Evolutionary conservation across 1,139 yeast genomes (phyloP), one percentile per base, ranked within the genome.

Genomic region (Geotrichum phurueaensis): DNA sequence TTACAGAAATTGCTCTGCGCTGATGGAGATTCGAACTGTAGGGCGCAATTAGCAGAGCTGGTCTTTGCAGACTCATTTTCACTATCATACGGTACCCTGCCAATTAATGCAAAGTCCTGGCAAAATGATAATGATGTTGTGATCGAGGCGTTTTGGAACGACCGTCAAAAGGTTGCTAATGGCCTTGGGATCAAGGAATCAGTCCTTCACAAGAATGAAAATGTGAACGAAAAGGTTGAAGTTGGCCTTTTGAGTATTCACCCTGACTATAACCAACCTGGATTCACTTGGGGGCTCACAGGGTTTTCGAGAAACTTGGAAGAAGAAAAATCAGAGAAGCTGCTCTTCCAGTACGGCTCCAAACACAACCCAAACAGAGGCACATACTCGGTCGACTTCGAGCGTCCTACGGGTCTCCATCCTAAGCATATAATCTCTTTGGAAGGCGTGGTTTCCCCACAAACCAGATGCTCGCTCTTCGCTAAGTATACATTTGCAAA

Each of bases 391-490:
- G 72, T 68, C 2, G 62, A 66, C 9, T 70, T 80, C 22, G 66
- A 68, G 5, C 60, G 68, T 53, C 83, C 84, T 1, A 65, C 74
- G 20, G 84, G 84, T 0, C 67, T 81, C 39, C 85, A 81, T 65
- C 84, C 84, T 1, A 65, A 66, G 36, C 69, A 72, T 31, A 54
- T 57, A 3, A 59, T 73, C 10, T 47, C 62, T n/a, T 57, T 70
- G 18, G 50, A 56, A 25, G 53, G 59, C 9, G 51, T 67, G 9
- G 39, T 51, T 36, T 64, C 66, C 3, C 68, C 67, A 27, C 67
- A 51, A n/a, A 62, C 64, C 60, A 31, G 73, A 74, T 76, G 81
- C 74, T 63, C 72, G 62, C 75, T 78, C 5, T 76, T 68, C 61
- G 74, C 77, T 6, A 70, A 76, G 61, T 73, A 76, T 60, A 72